Percentiles rank a stretch among this genome's conserved stretches.
These are phyloP conservation scores for Hemileccinum rubropunctum DNA, from an alignment of 768 basidiomycete genomes.

Conservation along the genomic window DNA sequence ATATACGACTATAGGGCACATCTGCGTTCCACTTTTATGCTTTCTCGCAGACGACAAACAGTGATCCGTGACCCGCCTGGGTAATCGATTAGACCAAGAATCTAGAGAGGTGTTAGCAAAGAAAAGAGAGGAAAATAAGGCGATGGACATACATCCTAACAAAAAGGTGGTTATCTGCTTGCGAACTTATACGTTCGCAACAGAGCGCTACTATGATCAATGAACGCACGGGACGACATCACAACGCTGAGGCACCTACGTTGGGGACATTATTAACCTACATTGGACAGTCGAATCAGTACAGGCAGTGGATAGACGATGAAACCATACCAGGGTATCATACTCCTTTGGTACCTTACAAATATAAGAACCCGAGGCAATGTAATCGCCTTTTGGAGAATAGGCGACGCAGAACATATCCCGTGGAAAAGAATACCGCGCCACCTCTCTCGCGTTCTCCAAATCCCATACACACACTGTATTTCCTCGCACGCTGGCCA, in stretches of 20 bases:
- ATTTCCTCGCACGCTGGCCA: slow-evolving; percentile 21
- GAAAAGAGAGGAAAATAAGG: neutral
- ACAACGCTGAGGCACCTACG: slow-evolving; percentile 1
- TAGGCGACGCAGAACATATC: slow-evolving; percentile 23
- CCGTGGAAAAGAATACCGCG: slow-evolving; percentile 20
- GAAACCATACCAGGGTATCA: slow-evolving; percentile 8
- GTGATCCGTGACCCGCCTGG: neutral
- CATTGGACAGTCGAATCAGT: neutral
- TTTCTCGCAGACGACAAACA: neutral
- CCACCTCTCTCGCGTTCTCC: slow-evolving; percentile 12
- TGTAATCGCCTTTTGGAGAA: slow-evolving; percentile 20
- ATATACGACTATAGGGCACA: slow-evolving; percentile 1
- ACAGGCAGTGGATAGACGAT: neutral
- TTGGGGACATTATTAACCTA: slow-evolving; percentile 7
- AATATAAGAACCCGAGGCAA: slow-evolving; percentile 16
- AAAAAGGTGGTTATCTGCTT: neutral
- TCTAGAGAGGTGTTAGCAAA: neutral
- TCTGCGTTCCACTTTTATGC: neutral
- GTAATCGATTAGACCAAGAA: neutral
- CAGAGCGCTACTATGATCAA: neutral
- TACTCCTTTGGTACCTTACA: slow-evolving; percentile 11
- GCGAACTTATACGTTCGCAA: neutral
- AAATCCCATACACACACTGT: slow-evolving; percentile 18
- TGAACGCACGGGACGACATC: neutral
- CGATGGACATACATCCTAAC: slow-evolving; percentile 4